A percentile compares a stretch with the other conserved stretches of the same genome.
phyloP scores from a whole-genome alignment of 129 eudicot species.

The Centrapalus pauciflorus region DNA sequence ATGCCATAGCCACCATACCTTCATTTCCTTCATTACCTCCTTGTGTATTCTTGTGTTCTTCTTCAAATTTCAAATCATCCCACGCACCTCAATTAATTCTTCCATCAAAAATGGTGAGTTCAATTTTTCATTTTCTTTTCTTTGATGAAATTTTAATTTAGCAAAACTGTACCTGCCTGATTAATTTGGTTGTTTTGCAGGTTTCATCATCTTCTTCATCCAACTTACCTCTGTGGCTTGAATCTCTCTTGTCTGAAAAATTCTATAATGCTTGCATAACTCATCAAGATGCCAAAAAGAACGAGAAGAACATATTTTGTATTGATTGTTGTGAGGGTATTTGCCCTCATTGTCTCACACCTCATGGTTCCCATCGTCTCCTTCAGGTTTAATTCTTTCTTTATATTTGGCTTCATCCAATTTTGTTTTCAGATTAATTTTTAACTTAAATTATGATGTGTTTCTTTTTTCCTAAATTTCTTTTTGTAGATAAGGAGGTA shows the following conservation, averaged over 20 bases:
- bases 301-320: slow-evolving; percentile 76
- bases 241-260: slow-evolving; percentile 45
- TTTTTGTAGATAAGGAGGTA: slow-evolving; percentile 71
- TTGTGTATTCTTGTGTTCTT: too few relatives aligned
- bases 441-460: neutral
- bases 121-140: neutral
- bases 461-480: too few relatives aligned
- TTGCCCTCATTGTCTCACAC: slow-evolving; percentile 59
- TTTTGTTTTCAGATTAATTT: too few relatives aligned
- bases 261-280: slow-evolving; percentile 66
- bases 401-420: too few relatives aligned
- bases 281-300: slow-evolving; percentile 57
- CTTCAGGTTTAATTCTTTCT: slow-evolving; percentile 45
- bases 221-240: slow-evolving; percentile 58
- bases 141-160: neutral
- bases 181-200: slow-evolving; percentile 21
- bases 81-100: slow-evolving; percentile 9
- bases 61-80: neutral
- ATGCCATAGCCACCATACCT: neutral
- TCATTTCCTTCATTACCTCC: neutral
- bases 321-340: slow-evolving; percentile 66
- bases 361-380: slow-evolving; percentile 67
- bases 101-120: slow-evolving; percentile 25
- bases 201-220: slow-evolving; percentile 16
- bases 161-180: too few relatives aligned